Evolutionary conservation across 768 basidiomycete genomes (phyloP).

Genomic region (Kondoa malvinella): DNA sequence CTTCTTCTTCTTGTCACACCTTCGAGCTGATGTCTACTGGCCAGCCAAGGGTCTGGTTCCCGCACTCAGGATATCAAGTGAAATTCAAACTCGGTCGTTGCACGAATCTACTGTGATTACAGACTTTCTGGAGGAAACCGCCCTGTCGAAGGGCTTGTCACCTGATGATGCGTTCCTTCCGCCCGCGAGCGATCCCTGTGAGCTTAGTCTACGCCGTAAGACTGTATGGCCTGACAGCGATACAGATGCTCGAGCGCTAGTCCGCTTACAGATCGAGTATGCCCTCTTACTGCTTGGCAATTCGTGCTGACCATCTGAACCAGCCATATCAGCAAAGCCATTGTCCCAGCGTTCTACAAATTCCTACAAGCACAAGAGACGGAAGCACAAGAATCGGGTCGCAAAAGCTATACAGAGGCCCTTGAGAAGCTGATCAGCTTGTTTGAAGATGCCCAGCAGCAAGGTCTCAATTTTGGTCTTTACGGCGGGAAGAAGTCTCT

Average conservation of each 20-base stretch:
- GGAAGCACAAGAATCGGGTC: conserved; percentile 26
- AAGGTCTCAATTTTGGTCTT: conserved; percentile 35
- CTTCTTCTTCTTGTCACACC: no score
- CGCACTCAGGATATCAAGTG: conserved; percentile 36
- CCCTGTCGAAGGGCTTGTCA: conserved; percentile 33
- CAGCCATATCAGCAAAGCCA: conserved; percentile 37
- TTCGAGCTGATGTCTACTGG: no score
- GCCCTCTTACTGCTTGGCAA: neutral
- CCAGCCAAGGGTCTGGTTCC: conserved; percentile 71
- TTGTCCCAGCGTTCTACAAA: conserved; percentile 42
- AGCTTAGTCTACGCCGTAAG: conserved; percentile 7
- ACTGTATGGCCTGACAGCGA: conserved; percentile 30
- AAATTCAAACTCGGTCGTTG: conserved; percentile 36
- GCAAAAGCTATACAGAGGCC: conserved; percentile 22
- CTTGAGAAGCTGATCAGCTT: conserved; percentile 25
- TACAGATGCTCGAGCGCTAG: conserved; percentile 43
- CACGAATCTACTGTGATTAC: conserved; percentile 57
- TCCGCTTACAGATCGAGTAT: conserved; percentile 14
- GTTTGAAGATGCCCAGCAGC: conserved; percentile 30
- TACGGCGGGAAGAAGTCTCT: conserved; percentile 42
- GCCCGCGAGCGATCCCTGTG: neutral
- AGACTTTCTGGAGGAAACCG: conserved; percentile 53
- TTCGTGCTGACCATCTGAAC: conserved; percentile 2
- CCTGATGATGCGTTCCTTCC: neutral
- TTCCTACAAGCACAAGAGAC: conserved; percentile 36